Conservation (phyloP, 148 eudicot genomes). For the Rhododendron molle region DNA sequence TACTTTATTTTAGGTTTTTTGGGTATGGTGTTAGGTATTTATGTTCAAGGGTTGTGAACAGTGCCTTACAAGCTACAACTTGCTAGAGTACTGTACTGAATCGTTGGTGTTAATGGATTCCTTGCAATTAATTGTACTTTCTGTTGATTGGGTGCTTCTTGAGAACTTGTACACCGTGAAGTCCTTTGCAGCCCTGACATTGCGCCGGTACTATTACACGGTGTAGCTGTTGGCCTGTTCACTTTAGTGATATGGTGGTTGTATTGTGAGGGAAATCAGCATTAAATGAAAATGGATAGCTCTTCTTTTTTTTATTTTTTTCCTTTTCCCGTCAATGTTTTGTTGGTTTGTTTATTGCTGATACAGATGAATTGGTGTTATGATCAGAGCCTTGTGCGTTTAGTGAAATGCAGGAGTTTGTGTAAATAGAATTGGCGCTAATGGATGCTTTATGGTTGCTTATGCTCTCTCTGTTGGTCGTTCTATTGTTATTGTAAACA, state of each 20-base stretch:
- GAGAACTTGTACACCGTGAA: not conserved
- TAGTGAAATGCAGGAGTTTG: not conserved
- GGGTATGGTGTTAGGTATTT: not conserved
- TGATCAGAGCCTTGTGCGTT: not conserved
- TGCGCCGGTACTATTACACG: not conserved
- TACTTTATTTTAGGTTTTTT: not conserved
- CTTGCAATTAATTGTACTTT: not conserved
- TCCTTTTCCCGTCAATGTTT: not conserved
- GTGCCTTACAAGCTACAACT: not conserved
- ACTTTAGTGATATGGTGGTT: not conserved
- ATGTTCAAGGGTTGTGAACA: not conserved
- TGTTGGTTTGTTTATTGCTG: not conserved
- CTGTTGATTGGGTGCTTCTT: not conserved
- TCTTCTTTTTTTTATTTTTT: not conserved
- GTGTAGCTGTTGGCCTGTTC: not conserved
- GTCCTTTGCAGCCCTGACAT: not conserved
- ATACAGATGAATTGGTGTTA: not conserved
- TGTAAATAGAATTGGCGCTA: slow-evolving; percentile 7
- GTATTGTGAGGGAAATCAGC: not conserved
- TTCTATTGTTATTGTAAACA: not conserved
- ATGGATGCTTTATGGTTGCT: not conserved
- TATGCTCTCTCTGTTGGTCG: not conserved
- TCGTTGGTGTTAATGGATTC: not conserved
- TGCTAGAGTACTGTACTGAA: not conserved
- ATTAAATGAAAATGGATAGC: not conserved